A percentile compares a stretch with the other conserved stretches of the same genome.
Evolutionary conservation across 305 asterid species (phyloP).

Genomic region (Fraxinus sp.): DNA sequence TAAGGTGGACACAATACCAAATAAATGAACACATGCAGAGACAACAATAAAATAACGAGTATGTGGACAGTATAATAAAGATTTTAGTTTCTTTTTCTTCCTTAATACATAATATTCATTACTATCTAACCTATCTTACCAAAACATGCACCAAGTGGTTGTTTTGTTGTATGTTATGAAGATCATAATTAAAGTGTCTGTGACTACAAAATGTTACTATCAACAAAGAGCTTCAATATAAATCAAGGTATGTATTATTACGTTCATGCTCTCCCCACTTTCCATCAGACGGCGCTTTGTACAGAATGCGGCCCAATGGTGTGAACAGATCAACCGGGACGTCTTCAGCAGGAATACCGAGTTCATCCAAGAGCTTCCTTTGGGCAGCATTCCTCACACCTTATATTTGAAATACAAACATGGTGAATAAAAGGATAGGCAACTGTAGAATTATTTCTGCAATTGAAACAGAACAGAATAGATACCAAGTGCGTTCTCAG

Average conservation of each 20-base stretch:
- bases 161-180: not conserved
- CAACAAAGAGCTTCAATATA: not conserved
- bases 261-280: slow-evolving; percentile 99
- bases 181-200: not conserved
- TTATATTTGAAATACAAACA: slow-evolving; percentile 25
- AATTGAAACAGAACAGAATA: slow-evolving; percentile 17
- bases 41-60: not conserved
- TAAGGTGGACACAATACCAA: not conserved
- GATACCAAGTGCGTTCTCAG: slow-evolving; percentile 66
- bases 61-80: not conserved
- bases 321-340: slow-evolving; percentile 83
- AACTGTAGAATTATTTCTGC: not conserved
- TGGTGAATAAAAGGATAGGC: slow-evolving; percentile 1
- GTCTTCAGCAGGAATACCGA: slow-evolving; percentile 85
- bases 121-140: not conserved
- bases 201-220: not conserved
- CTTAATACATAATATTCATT: not conserved
- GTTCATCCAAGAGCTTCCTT: slow-evolving; percentile 90
- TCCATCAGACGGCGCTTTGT: slow-evolving; percentile 97
- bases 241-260: slow-evolving; percentile 29
- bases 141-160: not conserved
- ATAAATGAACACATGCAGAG: not conserved
- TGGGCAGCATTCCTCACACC: slow-evolving; percentile 98
- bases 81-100: not conserved
- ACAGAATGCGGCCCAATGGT: slow-evolving; percentile 83